phyloP scores from a whole-genome alignment of 345 rosid species.

The Eucalyptus brandiana region DNA sequence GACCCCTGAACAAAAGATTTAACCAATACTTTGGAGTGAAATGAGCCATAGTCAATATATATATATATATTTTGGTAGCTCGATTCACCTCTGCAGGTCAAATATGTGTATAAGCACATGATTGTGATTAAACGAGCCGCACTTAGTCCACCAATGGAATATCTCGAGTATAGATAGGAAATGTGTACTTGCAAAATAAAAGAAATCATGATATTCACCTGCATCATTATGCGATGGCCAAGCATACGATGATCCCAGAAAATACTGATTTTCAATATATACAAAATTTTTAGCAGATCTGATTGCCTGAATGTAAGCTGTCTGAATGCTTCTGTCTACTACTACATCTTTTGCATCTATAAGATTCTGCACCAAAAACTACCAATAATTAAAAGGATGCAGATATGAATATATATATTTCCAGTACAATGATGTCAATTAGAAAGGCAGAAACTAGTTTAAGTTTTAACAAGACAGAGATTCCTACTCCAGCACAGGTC shows the following conservation, averaged over 20 bases:
- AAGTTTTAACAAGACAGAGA: background rate
- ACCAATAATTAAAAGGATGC: background rate
- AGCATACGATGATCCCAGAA: slow-evolving; percentile 93
- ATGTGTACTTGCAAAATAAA: background rate
- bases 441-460: background rate
- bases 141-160: background rate
- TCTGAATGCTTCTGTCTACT: slow-evolving; percentile 90
- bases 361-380: slow-evolving; percentile 55
- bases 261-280: slow-evolving; percentile 97
- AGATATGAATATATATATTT: background rate
- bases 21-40: background rate
- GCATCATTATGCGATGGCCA: slow-evolving; percentile 85
- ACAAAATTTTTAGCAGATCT: slow-evolving; percentile 95
- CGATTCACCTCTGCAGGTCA: background rate
- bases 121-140: background rate
- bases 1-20: background rate
- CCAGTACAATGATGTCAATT: background rate
- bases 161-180: background rate
- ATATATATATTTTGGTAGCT: background rate
- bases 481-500: background rate
- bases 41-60: background rate
- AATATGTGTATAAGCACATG: background rate
- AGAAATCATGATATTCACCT: slow-evolving; percentile 27
- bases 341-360: slow-evolving; percentile 46
- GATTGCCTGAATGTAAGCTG: slow-evolving; percentile 92